Percentiles rank a stretch among this genome's conserved stretches.
Evolutionary conservation across 768 basidiomycete genomes (phyloP).

Genomic region (Serendipita indica): DNA sequence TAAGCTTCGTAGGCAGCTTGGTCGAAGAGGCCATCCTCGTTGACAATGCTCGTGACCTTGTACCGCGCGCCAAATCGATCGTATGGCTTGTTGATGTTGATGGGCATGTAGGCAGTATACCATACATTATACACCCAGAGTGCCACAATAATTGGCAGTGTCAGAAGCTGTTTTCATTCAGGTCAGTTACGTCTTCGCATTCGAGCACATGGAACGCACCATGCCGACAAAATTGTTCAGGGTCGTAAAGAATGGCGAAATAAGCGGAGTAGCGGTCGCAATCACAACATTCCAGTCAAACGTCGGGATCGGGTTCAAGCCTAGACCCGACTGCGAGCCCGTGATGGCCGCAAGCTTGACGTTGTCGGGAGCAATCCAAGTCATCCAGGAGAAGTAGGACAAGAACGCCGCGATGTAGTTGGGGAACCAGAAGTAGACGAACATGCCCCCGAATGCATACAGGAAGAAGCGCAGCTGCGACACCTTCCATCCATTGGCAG

Average conservation of each 20-base stretch:
- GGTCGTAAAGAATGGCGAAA: conserved; percentile 23
- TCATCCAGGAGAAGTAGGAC: conserved; percentile 22
- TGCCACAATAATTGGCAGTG: conserved; percentile 17
- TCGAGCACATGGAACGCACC: conserved; percentile 5
- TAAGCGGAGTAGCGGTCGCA: conserved; percentile 19
- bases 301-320: conserved; percentile 24
- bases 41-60: conserved; percentile 28
- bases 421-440: conserved; percentile 23
- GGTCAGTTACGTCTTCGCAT: not conserved
- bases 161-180: conserved; percentile 10
- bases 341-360: conserved; percentile 22
- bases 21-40: conserved; percentile 22
- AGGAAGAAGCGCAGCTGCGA: conserved; percentile 15
- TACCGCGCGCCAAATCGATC: conserved; percentile 30
- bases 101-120: conserved; percentile 27
- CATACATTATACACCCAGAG: conserved; percentile 26
- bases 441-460: conserved; percentile 14
- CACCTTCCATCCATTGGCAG: conserved; percentile 19
- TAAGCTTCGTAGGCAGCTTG: conserved; percentile 22
- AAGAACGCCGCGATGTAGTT: conserved; percentile 18
- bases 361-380: conserved; percentile 29
- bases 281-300: conserved; percentile 26
- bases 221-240: conserved; percentile 25
- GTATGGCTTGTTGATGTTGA: conserved; percentile 24
- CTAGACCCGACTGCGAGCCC: conserved; percentile 23